Percentiles rank a stretch among this genome's conserved stretches.
phyloP scores from a whole-genome alignment of 306 rosid species.

The Alnus glutinosa region DNA sequence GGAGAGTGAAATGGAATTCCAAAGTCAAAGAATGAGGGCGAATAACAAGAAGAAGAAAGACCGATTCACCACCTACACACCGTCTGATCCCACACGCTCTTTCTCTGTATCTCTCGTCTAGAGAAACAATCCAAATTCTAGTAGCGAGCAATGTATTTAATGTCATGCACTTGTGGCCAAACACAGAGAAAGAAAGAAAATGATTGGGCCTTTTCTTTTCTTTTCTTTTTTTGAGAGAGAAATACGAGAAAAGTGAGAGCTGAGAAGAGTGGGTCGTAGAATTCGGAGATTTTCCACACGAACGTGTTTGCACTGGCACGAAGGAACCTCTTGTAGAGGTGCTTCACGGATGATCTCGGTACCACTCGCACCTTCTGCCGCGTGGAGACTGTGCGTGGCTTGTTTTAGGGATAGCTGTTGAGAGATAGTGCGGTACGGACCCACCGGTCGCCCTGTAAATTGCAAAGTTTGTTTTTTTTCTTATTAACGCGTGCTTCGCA shows the following conservation, averaged over 20 bases:
- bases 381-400: too few relatives aligned
- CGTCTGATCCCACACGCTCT: constrained; percentile 10
- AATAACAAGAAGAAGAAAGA: constrained; percentile 6
- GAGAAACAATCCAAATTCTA: background rate
- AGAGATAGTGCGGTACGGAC: background rate
- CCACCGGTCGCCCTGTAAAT: background rate
- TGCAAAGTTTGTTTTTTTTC: too few relatives aligned
- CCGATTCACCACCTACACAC: constrained; percentile 16
- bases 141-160: background rate
- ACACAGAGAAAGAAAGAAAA: background rate
- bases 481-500: background rate
- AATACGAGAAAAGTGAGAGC: background rate
- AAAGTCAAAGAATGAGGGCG: constrained; percentile 48
- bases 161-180: background rate
- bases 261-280: background rate
- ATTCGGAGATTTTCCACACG: background rate
- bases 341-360: background rate
- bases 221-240: background rate
- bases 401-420: background rate
- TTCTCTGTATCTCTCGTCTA: background rate
- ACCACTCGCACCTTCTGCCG: background rate
- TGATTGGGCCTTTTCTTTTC: background rate
- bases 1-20: constrained; percentile 4
- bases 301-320: background rate
- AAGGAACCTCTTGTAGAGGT: background rate